Evolutionary conservation across 176 grass and related monocot species (phyloP).

Genomic region (Puya raimondii): DNA sequence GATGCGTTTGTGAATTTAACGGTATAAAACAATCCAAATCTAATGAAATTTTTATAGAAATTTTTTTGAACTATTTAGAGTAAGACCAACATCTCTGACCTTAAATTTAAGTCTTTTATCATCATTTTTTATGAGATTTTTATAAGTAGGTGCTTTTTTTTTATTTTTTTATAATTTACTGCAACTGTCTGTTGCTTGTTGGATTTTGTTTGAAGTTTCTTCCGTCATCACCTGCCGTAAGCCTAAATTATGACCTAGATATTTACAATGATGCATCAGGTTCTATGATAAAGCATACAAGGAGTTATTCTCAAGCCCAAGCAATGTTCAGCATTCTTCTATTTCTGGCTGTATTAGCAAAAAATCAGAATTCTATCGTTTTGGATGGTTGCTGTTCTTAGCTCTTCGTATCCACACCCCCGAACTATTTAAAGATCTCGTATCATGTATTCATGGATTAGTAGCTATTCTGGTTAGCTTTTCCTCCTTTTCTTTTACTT

Average conservation of each 20-base stretch:
- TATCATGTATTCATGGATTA: slow-evolving; percentile 80
- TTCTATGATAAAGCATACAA: slow-evolving; percentile 70
- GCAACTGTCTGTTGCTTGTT: no score
- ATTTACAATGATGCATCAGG: slow-evolving; percentile 28
- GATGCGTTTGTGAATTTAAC: no score
- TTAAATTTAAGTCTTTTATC: no score
- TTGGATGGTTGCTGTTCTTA: slow-evolving; percentile 91
- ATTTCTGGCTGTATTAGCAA: slow-evolving; percentile 18
- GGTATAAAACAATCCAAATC: no score
- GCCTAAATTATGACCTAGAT: neutral
- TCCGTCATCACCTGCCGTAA: no score
- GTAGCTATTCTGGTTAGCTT: slow-evolving; percentile 74
- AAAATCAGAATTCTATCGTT: slow-evolving; percentile 41
- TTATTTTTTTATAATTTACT: no score
- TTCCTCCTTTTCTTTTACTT: slow-evolving; percentile 9
- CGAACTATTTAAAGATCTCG: slow-evolving; percentile 64
- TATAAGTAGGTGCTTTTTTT: no score
- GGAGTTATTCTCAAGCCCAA: slow-evolving; percentile 56
- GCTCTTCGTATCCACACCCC: slow-evolving; percentile 53
- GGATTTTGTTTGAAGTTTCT: no score
- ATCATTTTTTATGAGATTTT: no score
- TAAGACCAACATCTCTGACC: no score
- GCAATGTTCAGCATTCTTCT: slow-evolving; percentile 24
- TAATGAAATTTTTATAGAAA: no score
- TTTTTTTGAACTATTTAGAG: no score